Percentiles rank a stretch among this genome's conserved stretches.
These are phyloP conservation scores for Camptophora hylomeconis DNA, from an alignment of 2,329 filamentous ascomycete species.

Conservation along the genomic window DNA sequence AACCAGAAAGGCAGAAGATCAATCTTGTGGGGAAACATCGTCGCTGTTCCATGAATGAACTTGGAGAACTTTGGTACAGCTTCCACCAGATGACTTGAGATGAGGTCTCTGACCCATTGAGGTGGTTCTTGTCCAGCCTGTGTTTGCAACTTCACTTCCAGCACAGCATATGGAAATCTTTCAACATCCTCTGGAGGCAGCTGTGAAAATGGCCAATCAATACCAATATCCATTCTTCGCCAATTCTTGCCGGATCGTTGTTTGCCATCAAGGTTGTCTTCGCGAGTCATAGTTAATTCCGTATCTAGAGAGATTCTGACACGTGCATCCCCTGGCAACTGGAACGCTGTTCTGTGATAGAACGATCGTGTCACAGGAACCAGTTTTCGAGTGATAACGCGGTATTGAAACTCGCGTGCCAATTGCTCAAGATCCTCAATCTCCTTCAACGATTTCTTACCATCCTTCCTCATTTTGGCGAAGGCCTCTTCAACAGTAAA, in stretches of 20 bases:
- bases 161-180: conserved; percentile 86
- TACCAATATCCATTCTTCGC: conserved; percentile 93
- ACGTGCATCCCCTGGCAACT: conserved; percentile 87
- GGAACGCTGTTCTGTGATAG: conserved; percentile 96
- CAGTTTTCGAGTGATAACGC: conserved; percentile 73
- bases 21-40: conserved; percentile 75
- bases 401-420: conserved; percentile 86
- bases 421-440: conserved; percentile 82
- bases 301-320: conserved; percentile 96
- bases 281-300: conserved; percentile 84
- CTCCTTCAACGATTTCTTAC: conserved; percentile 83
- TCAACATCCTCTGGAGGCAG: conserved; percentile 73
- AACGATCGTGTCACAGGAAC: conserved; percentile 87
- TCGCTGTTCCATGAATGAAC: conserved; percentile 91
- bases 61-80: conserved; percentile 99
- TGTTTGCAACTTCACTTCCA: conserved; percentile 96
- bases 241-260: conserved; percentile 74
- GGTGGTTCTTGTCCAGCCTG: conserved; percentile 90
- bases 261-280: conserved; percentile 82
- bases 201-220: conserved; percentile 88
- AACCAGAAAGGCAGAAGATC: conserved; percentile 91
- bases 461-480: conserved; percentile 88
- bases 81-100: conserved; percentile 86
- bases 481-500: conserved; percentile 81
- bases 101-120: conserved; percentile 90